phyloP scores from a whole-genome alignment of 306 rosid species.

The Castanea mollissima region DNA sequence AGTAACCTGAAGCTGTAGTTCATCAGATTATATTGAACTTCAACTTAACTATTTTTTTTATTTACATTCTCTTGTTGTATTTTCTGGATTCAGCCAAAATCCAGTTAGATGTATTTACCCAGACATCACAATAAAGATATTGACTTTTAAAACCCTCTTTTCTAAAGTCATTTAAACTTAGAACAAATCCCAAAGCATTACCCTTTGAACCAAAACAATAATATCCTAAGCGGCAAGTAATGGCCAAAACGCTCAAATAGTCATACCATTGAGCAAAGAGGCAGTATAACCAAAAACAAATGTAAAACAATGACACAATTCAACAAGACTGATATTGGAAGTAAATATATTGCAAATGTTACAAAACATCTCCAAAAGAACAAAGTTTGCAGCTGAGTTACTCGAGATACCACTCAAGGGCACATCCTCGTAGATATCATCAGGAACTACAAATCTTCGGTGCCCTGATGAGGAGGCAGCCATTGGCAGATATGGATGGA shows the following conservation, averaged over 20 bases:
- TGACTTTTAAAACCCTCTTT: background rate
- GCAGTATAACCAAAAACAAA: background rate
- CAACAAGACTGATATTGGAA: background rate
- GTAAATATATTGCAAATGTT: background rate
- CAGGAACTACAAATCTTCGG: conserved; percentile 75
- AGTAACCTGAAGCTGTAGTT: background rate
- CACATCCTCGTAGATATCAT: conserved; percentile 49
- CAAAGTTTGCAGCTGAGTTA: conserved; percentile 17
- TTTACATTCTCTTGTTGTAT: background rate
- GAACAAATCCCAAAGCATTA: background rate
- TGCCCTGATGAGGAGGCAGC: conserved; percentile 89
- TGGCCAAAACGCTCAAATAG: background rate
- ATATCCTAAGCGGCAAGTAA: background rate
- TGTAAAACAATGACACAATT: background rate
- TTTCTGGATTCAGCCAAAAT: background rate
- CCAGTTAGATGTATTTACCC: background rate
- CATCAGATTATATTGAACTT: background rate
- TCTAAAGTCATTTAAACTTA: background rate
- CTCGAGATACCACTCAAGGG: conserved; percentile 61
- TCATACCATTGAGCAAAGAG: background rate
- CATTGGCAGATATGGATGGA: conserved; percentile 88
- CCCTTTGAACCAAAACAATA: background rate
- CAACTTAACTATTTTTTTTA: background rate
- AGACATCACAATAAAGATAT: background rate
- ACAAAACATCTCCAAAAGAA: background rate